Base-by-base conservation (phyloP, 371 early-diverging fungal genomes). In the Mucor circinelloides region DNA sequence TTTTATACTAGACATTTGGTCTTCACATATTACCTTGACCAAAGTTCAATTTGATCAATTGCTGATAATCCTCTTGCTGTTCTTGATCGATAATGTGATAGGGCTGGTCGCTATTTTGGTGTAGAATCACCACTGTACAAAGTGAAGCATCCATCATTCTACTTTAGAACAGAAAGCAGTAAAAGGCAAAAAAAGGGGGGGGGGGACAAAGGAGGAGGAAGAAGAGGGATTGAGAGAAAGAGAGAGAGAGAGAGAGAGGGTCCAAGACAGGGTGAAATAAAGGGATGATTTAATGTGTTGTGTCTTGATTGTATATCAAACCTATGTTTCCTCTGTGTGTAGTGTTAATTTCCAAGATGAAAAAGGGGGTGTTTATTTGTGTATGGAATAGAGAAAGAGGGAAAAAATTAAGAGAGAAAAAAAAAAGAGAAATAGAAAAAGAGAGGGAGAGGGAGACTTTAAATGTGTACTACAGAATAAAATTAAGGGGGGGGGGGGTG, bases 51-150 rank as follows among this genome's bases (percentile, higher is more conserved):
- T 60, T 58, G 36, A 75, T 48, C 59, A 65, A 56, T 31, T 56
- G 30, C 21, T 63, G 60, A 48, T 75, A 55, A 8, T 65, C 31
- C 7, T 64, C 68, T 58, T 63, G 23, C 15, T 63, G 50, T 12
- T 50, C 50, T 50, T 50, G 50, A 12, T 50, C 50, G 23, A 25
- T 50, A 9, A 50, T 50, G 50, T 50, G 50, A 23, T 23, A 50
- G n/a, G 50, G 50, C 23, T 50, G 50, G 4, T 50, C 58, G 32
- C 19, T 57, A 23, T 12, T 27, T 48, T 68, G 69, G 54, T 68
- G 48, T 48, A 74, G 46, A 15, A 70, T 58, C 50, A 76, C 66
- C 57, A 76, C 61, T 54, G 73, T 63, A 63, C 70, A 73, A 38
- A 65, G 46, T 50, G 61, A 63, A 48, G 70, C 55, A 52, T 76